These are phyloP conservation scores for Suaeda aralocaspica DNA, from an alignment of 148 eudicot genomes.

Conservation along the genomic window DNA sequence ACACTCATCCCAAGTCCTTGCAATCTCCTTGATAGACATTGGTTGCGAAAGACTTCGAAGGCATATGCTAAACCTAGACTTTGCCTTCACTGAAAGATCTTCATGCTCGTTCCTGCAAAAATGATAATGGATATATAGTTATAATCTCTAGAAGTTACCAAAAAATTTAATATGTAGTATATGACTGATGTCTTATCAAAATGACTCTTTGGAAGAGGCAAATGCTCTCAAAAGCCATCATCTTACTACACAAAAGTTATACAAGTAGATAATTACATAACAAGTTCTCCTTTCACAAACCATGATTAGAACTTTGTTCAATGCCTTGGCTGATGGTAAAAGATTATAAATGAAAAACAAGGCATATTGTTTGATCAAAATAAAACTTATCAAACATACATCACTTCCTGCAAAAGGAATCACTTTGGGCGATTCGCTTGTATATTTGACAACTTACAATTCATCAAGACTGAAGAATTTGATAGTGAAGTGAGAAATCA, in stretches of 20 bases:
- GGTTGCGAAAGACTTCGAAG: slow-evolving; percentile 82
- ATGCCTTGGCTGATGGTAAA: not conserved
- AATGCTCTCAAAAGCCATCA: not conserved
- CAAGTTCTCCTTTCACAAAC: not conserved
- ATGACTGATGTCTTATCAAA: not conserved
- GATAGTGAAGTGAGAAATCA: not conserved
- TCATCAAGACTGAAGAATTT: not conserved
- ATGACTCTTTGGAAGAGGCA: too few species aligned
- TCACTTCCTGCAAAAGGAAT: not conserved
- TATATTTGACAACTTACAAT: not conserved
- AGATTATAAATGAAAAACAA: not conserved
- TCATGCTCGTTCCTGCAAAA: slow-evolving; percentile 67
- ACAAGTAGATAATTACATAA: not conserved
- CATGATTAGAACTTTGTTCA: not conserved
- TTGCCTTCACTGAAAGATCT: slow-evolving; percentile 77
- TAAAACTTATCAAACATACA: not conserved
- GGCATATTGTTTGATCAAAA: not conserved
- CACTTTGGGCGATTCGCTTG: not conserved
- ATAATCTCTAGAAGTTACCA: not conserved
- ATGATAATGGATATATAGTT: not conserved
- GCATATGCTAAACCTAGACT: slow-evolving; percentile 73
- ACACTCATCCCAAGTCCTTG: slow-evolving; percentile 86
- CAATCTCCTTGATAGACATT: slow-evolving; percentile 76
- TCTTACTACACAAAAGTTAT: not conserved
- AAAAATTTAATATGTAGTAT: not conserved